Percentiles rank a stretch among this genome's conserved stretches.
Evolutionary conservation across 371 early-diverging fungal species (phyloP).

Genomic region (Mortierella sp.): DNA sequence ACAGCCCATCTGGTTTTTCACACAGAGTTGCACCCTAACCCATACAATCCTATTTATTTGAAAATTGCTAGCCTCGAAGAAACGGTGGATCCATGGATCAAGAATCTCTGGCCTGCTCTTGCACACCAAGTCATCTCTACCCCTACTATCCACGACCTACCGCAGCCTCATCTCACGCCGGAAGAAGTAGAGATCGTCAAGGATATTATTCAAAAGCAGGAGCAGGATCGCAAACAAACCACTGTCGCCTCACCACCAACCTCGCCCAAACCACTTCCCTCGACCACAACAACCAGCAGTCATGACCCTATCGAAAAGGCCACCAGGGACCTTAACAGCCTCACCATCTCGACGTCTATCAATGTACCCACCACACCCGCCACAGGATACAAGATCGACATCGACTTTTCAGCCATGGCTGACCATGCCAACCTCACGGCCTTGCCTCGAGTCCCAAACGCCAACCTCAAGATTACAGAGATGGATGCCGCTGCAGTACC

Average conservation of each 20-base stretch:
- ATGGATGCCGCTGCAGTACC: conserved; percentile 25
- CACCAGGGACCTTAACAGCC: background rate
- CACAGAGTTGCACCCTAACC: too few species aligned
- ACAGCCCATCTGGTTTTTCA: too few species aligned
- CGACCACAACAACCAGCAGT: background rate
- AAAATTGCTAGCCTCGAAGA: conserved; percentile 81
- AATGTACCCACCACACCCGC: conserved; percentile 1
- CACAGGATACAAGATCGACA: conserved; percentile 52
- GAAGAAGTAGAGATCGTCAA: conserved; percentile 39
- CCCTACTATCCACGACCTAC: conserved; percentile 37
- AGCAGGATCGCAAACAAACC: conserved; percentile 21
- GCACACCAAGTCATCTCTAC: conserved; percentile 58
- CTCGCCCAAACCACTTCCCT: background rate
- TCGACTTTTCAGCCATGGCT: conserved; percentile 69
- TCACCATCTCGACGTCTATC: conserved; percentile 12
- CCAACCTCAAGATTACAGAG: conserved; percentile 59
- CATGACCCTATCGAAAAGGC: background rate
- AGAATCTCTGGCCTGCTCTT: conserved; percentile 83
- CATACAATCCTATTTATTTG: background rate
- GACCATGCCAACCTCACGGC: conserved; percentile 72
- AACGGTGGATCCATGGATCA: conserved; percentile 94
- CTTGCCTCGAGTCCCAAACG: conserved; percentile 71
- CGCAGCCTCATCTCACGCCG: conserved; percentile 36
- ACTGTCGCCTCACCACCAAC: background rate
- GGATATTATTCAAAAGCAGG: conserved; percentile 25